Evolutionary conservation across 2,329 filamentous ascomycete species (phyloP).

Genomic region (Clonostachys rosea): DNA sequence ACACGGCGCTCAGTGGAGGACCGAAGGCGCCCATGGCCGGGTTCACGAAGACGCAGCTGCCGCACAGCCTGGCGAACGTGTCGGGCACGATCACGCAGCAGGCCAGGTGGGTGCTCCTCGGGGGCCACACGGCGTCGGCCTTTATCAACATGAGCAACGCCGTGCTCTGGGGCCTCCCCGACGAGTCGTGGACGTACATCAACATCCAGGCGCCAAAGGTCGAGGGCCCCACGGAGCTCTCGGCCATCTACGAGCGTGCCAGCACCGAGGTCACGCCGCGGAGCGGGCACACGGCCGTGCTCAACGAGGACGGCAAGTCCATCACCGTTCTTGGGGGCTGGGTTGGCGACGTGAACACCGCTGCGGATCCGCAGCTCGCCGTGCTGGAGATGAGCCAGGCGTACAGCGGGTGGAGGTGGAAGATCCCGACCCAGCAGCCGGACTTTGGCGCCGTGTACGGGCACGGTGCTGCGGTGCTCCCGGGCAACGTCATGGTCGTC

Average conservation of each 20-base stretch:
- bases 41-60: constrained; percentile 73
- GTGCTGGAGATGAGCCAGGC: constrained; percentile 71
- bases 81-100: constrained; percentile 65
- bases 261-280: constrained; percentile 61
- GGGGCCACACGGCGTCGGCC: constrained; percentile 76
- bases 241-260: not conserved
- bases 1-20: constrained; percentile 42
- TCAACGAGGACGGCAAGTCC: constrained; percentile 73
- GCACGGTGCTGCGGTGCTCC: constrained; percentile 58
- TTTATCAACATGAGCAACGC: constrained; percentile 95
- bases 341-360: constrained; percentile 74
- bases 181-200: constrained; percentile 82
- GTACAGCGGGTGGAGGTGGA: constrained; percentile 74
- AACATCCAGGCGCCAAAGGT: constrained; percentile 45
- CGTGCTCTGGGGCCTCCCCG: constrained; percentile 80
- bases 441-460: constrained; percentile 47
- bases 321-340: constrained; percentile 84
- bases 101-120: constrained; percentile 74
- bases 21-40: constrained; percentile 78
- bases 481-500: constrained; percentile 65
- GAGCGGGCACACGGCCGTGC: constrained; percentile 82
- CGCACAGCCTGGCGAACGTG: constrained; percentile 64
- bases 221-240: constrained; percentile 23
- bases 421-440: constrained; percentile 47
- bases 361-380: constrained; percentile 78